These are phyloP conservation scores for Kwoniella newhampshirensis DNA, from an alignment of 768 basidiomycete species.

Conservation along the genomic window DNA sequence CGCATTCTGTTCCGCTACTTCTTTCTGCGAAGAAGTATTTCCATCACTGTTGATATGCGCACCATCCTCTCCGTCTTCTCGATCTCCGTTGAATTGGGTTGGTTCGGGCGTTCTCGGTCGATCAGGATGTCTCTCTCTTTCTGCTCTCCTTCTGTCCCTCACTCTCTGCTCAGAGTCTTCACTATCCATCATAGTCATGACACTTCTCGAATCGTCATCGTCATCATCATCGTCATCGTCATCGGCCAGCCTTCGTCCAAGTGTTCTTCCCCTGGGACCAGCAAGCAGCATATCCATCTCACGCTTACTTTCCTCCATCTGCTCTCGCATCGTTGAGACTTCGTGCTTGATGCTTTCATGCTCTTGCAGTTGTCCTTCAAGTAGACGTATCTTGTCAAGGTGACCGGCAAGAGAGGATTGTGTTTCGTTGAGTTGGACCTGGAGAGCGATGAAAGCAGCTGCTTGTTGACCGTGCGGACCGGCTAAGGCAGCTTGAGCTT, in stretches of 20 bases:
- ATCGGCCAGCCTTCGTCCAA: conserved; percentile 12
- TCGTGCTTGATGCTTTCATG: conserved; percentile 81
- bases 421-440: conserved; percentile 78
- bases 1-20: conserved; percentile 53
- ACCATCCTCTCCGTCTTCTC: conserved; percentile 59
- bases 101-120: conserved; percentile 82
- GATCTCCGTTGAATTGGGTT: conserved; percentile 14
- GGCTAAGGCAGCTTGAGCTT: conserved; percentile 39
- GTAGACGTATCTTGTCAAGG: conserved; percentile 71
- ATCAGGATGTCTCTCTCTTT: conserved; percentile 59
- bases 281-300: conserved; percentile 57
- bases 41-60: conserved; percentile 12
- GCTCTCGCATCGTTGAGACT: conserved; percentile 67
- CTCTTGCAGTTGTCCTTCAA: conserved; percentile 77
- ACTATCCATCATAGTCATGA: conserved; percentile 63
- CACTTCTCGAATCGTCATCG: conserved; percentile 70
- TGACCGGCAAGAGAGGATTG: conserved; percentile 73
- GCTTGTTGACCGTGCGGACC: conserved; percentile 49
- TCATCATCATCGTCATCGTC: conserved; percentile 59
- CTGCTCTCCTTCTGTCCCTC: conserved; percentile 41
- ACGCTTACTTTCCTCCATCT: conserved; percentile 62
- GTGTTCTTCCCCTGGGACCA: conserved; percentile 23
- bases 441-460: conserved; percentile 65
- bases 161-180: conserved; percentile 44
- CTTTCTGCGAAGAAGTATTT: not conserved